Evolutionary conservation across 2,329 filamentous ascomycete species (phyloP), one percentile per base, ranked within the genome.

Genomic region (Botrytis squamosa): DNA sequence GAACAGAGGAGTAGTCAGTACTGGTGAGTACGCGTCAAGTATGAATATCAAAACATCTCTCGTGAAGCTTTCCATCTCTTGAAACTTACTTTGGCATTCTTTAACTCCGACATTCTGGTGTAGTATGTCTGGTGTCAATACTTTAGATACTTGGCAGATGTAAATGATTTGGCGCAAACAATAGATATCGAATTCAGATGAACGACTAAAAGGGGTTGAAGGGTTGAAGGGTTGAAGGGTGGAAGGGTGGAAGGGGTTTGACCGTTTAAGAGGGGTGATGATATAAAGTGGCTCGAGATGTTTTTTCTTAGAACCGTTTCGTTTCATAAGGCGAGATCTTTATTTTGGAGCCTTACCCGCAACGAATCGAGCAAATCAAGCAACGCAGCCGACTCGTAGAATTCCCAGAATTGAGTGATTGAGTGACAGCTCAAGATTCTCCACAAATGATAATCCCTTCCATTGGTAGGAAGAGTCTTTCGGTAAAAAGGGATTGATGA

Each of bases 71-170:
- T 29, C 52, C 0, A 29, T 29, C 33, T 67, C 18, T 40, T 42
- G 9, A 49, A 49, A 55, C 49, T 57, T 57, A 68, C 66, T 9
- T 16, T 9, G 52, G 66, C 66, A 20, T 68, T 68, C 18, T 68
- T 68, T 57, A 68, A 33, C n/a, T 68, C 66, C 16, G 66, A 18
- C 66, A 68, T 68, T 68, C 18, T 68, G 44, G 38, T 57, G 49
- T 55, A 40, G 33, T 55, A 10, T 55, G 16, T 55, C 18, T 55
- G 16, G 7, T 14, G n/a, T 57, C 22, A 10, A 38, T 57, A 55
- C 16, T 10, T 16, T 22, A 6, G 46, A 64, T 64, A 42, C 60
- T 63, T 63, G 60, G 25, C 38, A 63, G 60, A 29, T 25, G 33
- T 4, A 6, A 18, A 40, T 18, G 2, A 40, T 1, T 63, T 63